Percentiles rank a stretch among this genome's conserved stretches.
phyloP scores from a whole-genome alignment of 169 alveolate genomes.

The Plasmodium reichenowi region DNA sequence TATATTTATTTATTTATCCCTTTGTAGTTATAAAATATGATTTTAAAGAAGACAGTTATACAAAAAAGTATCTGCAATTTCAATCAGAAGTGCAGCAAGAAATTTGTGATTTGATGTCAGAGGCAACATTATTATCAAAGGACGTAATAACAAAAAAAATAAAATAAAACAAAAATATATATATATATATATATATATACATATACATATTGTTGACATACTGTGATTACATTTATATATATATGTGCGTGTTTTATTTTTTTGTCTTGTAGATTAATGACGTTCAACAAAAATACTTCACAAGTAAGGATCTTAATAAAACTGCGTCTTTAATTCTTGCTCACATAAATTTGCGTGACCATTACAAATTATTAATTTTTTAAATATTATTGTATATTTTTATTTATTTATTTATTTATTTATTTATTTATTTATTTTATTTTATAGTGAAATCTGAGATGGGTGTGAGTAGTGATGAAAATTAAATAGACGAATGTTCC shows the following conservation, averaged over 20 bases:
- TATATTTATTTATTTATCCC: background rate
- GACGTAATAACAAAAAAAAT: slow-evolving; percentile 36
- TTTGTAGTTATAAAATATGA: slow-evolving; percentile 32
- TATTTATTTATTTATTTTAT: too few species aligned
- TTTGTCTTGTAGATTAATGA: slow-evolving; percentile 53
- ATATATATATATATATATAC: background rate
- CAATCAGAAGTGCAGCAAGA: slow-evolving; percentile 67
- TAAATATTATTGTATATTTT: background rate
- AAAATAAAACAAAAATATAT: background rate
- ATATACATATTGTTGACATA: background rate
- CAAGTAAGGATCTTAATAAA: slow-evolving; percentile 12
- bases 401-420: too few species aligned
- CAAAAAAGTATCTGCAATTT: slow-evolving; percentile 48
- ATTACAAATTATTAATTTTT: background rate
- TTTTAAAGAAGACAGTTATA: slow-evolving; percentile 46
- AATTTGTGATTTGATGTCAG: slow-evolving; percentile 61
- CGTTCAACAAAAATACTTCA: slow-evolving; percentile 43
- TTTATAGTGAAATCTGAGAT: slow-evolving; percentile 58
- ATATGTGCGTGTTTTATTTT: background rate
- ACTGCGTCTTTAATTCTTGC: too few species aligned
- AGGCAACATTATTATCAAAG: slow-evolving; percentile 55
- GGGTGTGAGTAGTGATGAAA: slow-evolving; percentile 71
- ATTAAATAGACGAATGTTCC: background rate
- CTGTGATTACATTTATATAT: background rate
- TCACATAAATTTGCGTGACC: too few species aligned